These are phyloP conservation scores for Tolypocladium sp. DNA, from an alignment of 2,329 filamentous ascomycete genomes.

Conservation along the genomic window DNA sequence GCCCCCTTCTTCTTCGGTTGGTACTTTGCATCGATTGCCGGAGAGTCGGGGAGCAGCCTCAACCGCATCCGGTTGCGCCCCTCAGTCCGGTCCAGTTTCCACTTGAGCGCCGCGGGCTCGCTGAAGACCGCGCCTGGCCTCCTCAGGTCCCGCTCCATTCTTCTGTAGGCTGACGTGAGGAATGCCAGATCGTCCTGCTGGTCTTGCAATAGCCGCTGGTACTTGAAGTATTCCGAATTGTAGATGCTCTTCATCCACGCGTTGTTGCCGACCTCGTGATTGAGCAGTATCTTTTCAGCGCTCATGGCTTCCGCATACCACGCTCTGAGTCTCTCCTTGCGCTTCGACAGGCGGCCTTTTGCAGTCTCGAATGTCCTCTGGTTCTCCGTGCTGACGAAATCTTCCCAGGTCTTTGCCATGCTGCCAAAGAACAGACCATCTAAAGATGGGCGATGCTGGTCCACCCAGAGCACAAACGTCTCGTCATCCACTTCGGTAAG, in stretches of 20 bases:
- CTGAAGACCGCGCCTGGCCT: constrained; percentile 77
- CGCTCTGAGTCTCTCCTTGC: constrained; percentile 71
- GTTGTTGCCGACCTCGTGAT: constrained; percentile 79
- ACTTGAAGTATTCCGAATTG: constrained; percentile 82
- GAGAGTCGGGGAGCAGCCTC: constrained; percentile 71
- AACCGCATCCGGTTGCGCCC: constrained; percentile 92
- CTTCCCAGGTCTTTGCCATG: constrained; percentile 77
- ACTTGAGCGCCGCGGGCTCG: constrained; percentile 56
- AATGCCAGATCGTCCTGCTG: constrained; percentile 84
- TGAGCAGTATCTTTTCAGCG: constrained; percentile 62
- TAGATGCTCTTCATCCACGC: constrained; percentile 97
- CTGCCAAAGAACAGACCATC: constrained; percentile 75
- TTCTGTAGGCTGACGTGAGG: constrained; percentile 64
- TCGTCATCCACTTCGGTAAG: constrained; percentile 84
- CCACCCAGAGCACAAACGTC: constrained; percentile 80
- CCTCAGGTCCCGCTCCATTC: constrained; percentile 68
- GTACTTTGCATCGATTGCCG: constrained; percentile 60
- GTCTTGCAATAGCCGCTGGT: constrained; percentile 82
- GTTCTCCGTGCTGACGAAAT: constrained; percentile 79
- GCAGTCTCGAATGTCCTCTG: constrained; percentile 68
- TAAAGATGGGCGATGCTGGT: constrained; percentile 67
- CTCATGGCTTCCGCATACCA: constrained; percentile 66
- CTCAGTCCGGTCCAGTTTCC: constrained; percentile 93
- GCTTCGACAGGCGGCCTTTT: constrained; percentile 58
- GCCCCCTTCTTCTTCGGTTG: constrained; percentile 70